Conservation (phyloP, 805 yeast species). For the Starmerella floricola region DNA sequence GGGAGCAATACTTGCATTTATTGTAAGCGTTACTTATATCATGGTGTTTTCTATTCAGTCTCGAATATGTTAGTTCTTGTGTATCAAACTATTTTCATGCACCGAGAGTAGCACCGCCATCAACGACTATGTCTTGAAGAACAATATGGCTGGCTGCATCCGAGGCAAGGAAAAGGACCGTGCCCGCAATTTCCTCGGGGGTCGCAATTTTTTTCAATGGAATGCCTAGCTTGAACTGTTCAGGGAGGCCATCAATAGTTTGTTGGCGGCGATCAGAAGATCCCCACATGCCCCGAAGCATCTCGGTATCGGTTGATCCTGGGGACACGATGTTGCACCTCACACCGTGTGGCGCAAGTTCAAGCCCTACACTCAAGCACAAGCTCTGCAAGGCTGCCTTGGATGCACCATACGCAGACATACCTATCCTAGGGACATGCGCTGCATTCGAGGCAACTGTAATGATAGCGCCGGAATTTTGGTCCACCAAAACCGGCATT, state of each 20-base stretch:
- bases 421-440: slow-evolving; percentile 16
- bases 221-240: slow-evolving; percentile 16
- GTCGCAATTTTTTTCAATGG: slow-evolving; percentile 13
- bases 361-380: slow-evolving; percentile 11
- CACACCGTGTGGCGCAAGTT: slow-evolving; percentile 14
- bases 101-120: slow-evolving; percentile 18
- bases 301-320: slow-evolving; percentile 15
- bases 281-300: slow-evolving; percentile 14
- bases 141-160: slow-evolving; percentile 15
- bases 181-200: slow-evolving; percentile 8
- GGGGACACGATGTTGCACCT: slow-evolving; percentile 16
- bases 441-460: slow-evolving; percentile 15
- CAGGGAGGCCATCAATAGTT: slow-evolving; percentile 11
- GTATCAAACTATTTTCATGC: slow-evolving; percentile 2
- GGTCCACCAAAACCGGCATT: slow-evolving; percentile 6
- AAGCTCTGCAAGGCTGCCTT: slow-evolving; percentile 13
- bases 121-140: slow-evolving; percentile 16
- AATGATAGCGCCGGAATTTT: slow-evolving; percentile 10
- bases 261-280: slow-evolving; percentile 2
- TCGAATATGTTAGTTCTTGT: no score
- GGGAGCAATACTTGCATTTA: no score
- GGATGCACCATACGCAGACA: slow-evolving; percentile 19
- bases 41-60: no score
- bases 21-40: no score
- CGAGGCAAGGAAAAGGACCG: slow-evolving; percentile 14